phyloP scores from a whole-genome alignment of 2,329 filamentous ascomycete species.

The Acrocalymma vagum region DNA sequence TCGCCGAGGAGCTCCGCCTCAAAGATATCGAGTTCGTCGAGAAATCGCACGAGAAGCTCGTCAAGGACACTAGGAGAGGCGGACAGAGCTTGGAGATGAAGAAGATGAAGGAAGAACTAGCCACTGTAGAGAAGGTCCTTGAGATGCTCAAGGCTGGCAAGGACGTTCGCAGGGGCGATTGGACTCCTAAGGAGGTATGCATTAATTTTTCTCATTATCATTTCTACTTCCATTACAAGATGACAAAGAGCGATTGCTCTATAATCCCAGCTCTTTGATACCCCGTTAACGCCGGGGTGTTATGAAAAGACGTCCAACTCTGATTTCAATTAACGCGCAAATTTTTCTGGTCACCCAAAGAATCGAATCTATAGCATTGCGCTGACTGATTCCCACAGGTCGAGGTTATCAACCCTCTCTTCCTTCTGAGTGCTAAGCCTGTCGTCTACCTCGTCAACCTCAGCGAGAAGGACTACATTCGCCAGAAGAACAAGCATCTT shows the following conservation, averaged over 20 bases:
- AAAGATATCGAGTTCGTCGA: conserved; percentile 99
- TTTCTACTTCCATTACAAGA: conserved; percentile 72
- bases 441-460: conserved; percentile 97
- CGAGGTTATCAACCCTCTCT: conserved; percentile 95
- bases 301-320: conserved; percentile 86
- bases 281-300: conserved; percentile 80
- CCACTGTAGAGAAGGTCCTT: conserved; percentile 89
- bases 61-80: conserved; percentile 94
- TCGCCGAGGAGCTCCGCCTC: conserved; percentile 92
- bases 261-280: conserved; percentile 99
- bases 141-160: conserved; percentile 86
- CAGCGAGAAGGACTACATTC: conserved; percentile 94
- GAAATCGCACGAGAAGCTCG: conserved; percentile 89
- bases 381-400: conserved; percentile 68
- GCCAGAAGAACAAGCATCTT: conserved; percentile 99
- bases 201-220: conserved; percentile 18
- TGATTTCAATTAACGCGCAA: conserved; percentile 63
- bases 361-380: conserved; percentile 13
- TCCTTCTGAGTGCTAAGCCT: conserved; percentile 94
- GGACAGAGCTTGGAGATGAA: conserved; percentile 98
- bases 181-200: conserved; percentile 94
- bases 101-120: conserved; percentile 94
- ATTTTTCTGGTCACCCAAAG: conserved; percentile 8
- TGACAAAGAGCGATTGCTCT: conserved; percentile 98
- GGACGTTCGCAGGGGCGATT: conserved; percentile 89